A percentile compares a stretch with the other conserved stretches of the same genome.
These are phyloP conservation scores for Trichoderma lentiforme DNA, from an alignment of 2,329 filamentous ascomycete genomes.

Conservation along the genomic window DNA sequence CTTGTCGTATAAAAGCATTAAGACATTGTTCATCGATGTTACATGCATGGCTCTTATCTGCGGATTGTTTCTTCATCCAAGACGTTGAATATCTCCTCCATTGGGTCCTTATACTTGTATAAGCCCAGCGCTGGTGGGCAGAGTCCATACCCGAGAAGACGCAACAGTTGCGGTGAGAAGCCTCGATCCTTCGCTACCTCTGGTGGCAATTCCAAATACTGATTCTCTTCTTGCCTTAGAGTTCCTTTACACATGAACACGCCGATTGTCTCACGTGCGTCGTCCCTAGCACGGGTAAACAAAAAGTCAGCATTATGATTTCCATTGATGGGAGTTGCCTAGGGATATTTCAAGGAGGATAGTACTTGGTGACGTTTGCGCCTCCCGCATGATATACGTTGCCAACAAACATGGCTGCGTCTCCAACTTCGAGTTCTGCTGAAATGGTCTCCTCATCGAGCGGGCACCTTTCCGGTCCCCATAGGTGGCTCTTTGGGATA, in stretches of 20 bases:
- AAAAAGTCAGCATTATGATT: neutral
- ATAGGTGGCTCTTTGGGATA: conserved; percentile 40
- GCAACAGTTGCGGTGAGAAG: conserved; percentile 32
- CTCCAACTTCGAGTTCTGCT: conserved; percentile 39
- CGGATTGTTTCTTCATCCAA: conserved; percentile 36
- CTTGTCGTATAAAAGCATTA: conserved; percentile 21
- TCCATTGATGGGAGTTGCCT: neutral
- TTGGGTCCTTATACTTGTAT: conserved; percentile 37
- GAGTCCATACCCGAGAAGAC: conserved; percentile 34
- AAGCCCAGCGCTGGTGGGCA: conserved; percentile 34
- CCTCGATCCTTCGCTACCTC: conserved; percentile 29
- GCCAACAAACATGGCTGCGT: conserved; percentile 39
- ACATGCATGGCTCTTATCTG: conserved; percentile 19
- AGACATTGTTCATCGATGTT: neutral
- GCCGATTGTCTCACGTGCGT: conserved; percentile 32
- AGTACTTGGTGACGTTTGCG: conserved; percentile 32
- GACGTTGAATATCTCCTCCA: conserved; percentile 36
- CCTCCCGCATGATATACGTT: conserved; percentile 41
- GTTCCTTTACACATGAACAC: conserved; percentile 35
- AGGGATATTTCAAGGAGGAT: neutral
- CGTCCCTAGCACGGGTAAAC: conserved; percentile 21
- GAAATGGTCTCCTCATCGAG: conserved; percentile 37
- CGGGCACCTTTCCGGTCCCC: conserved; percentile 37
- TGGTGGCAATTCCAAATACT: conserved; percentile 31
- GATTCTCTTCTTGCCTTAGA: conserved; percentile 35